Evolutionary conservation across 2,329 filamentous ascomycete genomes (phyloP).

Genomic region (Cordyceps tenuipes): DNA sequence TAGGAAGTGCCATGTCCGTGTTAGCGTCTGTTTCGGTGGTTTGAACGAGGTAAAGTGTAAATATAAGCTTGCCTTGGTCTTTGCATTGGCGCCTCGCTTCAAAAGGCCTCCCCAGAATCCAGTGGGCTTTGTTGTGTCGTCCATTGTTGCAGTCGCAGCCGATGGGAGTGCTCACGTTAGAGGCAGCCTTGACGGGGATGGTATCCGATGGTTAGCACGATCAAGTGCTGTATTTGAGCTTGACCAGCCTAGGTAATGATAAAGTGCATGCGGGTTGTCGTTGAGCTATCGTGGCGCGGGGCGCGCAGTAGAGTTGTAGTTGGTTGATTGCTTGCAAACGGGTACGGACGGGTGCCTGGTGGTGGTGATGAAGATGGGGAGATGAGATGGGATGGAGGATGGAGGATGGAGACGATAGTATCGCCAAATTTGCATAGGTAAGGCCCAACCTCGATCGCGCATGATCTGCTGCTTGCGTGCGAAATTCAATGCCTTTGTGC

Average conservation of each 20-base stretch:
- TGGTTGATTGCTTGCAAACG: neutral
- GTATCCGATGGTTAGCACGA: too few relatives aligned
- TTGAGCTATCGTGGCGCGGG: constrained; percentile 1
- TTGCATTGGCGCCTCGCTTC: constrained; percentile 34
- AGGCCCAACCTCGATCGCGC: too few relatives aligned
- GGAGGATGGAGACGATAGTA: too few relatives aligned
- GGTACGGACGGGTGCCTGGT: too few relatives aligned
- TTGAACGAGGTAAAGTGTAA: neutral
- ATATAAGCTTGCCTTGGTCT: constrained; percentile 12
- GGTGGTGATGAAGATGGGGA: too few relatives aligned
- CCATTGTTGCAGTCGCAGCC: constrained; percentile 14
- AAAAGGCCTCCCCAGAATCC: constrained; percentile 42
- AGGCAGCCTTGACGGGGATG: neutral
- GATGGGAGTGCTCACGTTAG: neutral
- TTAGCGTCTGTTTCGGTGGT: neutral
- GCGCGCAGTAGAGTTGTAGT: neutral
- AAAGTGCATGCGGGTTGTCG: neutral
- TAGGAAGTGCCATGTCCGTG: neutral
- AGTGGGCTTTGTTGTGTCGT: constrained; percentile 32
- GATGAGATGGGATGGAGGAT: too few relatives aligned
- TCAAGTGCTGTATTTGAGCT: neutral
- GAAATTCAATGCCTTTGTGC: too few relatives aligned
- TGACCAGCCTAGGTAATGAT: constrained; percentile 1
- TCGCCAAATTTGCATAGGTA: too few relatives aligned
- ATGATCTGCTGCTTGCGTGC: neutral